Conservation (phyloP, 139 green algal genomes). For the Picochlorum sp. region DNA sequence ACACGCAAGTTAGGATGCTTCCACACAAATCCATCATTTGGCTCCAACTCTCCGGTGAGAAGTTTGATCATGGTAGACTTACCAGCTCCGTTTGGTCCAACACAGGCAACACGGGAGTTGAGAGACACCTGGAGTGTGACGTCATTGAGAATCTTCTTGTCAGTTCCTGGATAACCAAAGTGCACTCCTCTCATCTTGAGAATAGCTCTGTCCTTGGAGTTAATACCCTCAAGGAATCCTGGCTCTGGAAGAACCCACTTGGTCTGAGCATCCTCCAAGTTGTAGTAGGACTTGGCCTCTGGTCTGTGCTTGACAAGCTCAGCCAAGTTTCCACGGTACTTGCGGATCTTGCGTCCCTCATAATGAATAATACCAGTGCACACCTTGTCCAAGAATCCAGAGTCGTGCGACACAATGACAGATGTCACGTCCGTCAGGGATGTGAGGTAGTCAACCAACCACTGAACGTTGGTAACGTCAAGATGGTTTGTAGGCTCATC, state of each 20-base stretch:
- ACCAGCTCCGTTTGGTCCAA: slow-evolving; percentile 81
- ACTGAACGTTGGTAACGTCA: slow-evolving; percentile 74
- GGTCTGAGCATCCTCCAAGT: slow-evolving; percentile 46
- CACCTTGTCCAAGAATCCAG: slow-evolving; percentile 76
- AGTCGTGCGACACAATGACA: slow-evolving; percentile 86
- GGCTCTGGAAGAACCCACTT: slow-evolving; percentile 82
- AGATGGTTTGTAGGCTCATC: slow-evolving; percentile 87
- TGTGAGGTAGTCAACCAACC: slow-evolving; percentile 71
- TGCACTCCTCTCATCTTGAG: slow-evolving; percentile 76
- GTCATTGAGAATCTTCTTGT: slow-evolving; percentile 50
- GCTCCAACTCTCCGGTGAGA: slow-evolving; percentile 67
- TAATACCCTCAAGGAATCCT: slow-evolving; percentile 87
- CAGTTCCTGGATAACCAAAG: slow-evolving; percentile 75
- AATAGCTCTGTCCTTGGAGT: slow-evolving; percentile 90
- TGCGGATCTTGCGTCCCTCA: slow-evolving; percentile 73
- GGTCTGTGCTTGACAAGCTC: slow-evolving; percentile 80
- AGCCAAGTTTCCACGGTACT: slow-evolving; percentile 82
- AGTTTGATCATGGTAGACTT: slow-evolving; percentile 94
- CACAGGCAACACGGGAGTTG: slow-evolving; percentile 67
- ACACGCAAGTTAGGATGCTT: slow-evolving; percentile 90
- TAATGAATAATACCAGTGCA: slow-evolving; percentile 87
- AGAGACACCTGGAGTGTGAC: slow-evolving; percentile 68
- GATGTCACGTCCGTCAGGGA: slow-evolving; percentile 54
- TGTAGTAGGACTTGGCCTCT: slow-evolving; percentile 80
- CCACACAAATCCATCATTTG: slow-evolving; percentile 65